A percentile compares a stretch with the other conserved stretches of the same genome.
phyloP scores from a whole-genome alignment of 108 stramenopile genomes.

The Cyclotella kingstonii region DNA sequence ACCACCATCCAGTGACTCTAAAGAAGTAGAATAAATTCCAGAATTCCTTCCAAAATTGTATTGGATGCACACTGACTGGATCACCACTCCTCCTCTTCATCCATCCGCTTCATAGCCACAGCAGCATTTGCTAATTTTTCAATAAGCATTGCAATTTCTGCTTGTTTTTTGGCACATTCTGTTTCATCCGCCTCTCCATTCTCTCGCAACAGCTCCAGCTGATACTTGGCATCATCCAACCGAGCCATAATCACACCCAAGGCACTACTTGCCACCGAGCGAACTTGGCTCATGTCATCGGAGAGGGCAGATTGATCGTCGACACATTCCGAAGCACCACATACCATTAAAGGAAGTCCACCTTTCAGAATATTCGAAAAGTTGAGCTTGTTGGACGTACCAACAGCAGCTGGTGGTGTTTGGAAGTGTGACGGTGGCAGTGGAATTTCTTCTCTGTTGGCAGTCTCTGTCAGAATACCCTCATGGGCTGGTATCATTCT shows the following conservation, averaged over 20 bases:
- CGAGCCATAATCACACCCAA: constrained; percentile 16
- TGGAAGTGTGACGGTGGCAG: no score
- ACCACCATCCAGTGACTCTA: no score
- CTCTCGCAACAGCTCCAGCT: constrained; percentile 5
- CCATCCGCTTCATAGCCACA: constrained; percentile 19
- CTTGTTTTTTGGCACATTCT: constrained; percentile 16
- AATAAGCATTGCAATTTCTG: constrained; percentile 21
- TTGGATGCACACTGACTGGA: constrained; percentile 20
- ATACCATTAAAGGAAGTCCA: constrained; percentile 20
- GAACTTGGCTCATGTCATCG: constrained; percentile 24
- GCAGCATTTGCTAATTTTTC: constrained; percentile 26
- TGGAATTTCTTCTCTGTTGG: no score
- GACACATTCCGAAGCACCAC: neutral
- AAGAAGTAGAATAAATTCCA: no score
- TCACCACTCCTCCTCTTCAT: constrained; percentile 3
- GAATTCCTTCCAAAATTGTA: no score
- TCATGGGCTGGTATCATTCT: no score
- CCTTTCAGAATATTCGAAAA: constrained; percentile 1
- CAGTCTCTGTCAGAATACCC: no score
- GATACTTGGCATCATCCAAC: constrained; percentile 25
- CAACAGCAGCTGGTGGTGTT: no score
- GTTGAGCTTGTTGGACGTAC: neutral
- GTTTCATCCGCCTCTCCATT: neutral
- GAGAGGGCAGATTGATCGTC: constrained; percentile 25
- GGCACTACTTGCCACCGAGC: constrained; percentile 22